Base-by-base conservation (phyloP, 768 basidiomycete genomes). In the Xerocomellus chrysenteron region DNA sequence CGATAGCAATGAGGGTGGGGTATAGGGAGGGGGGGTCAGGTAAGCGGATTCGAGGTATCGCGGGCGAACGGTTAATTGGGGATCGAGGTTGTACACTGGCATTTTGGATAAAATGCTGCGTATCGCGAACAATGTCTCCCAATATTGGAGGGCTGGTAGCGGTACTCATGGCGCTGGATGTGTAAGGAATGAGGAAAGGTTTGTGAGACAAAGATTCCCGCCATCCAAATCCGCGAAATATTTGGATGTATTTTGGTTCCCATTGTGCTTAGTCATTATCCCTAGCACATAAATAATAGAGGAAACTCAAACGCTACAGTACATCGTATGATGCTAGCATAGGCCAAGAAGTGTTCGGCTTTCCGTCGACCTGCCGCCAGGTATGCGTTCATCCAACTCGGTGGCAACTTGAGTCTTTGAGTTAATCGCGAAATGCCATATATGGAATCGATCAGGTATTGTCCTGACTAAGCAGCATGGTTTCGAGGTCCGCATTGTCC, bases 11-110 rank as follows among this genome's bases (percentile, higher is more conserved):
- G 0, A 60, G 58, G 3, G 42, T 30, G 0, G 42, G 42, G 4
- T 10, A 47, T 10, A 60, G 17, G 11, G 59, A n/a, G 2, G 57
- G 58, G 0, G 59, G 33, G 7, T 60, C 45, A 5, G 59, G 59
- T 33, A 60, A 40, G 50, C 28, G 16, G 39, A 51, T 26, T 14
- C 13, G 30, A 1, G 40, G 28, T 57, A 14, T 32, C 8, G 12
- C 17, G 11, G 47, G 30, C 28, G 44, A 45, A 45, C 17, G 6
- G 17, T 30, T 2, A 14, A 17, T 30, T 30, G 28, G 6, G 17
- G 28, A n/a, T 45, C n/a, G 44, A 30, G 28, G 28, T 8, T 45
- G 44, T n/a, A n/a, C 44, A 45, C 28, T 12, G 11, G 16, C 11
- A 45, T 6, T 30, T 7, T n/a, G 44, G 7, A 8, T 30, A 30